Base-by-base conservation (phyloP, 768 basidiomycete genomes). In the Epithele typhae region DNA sequence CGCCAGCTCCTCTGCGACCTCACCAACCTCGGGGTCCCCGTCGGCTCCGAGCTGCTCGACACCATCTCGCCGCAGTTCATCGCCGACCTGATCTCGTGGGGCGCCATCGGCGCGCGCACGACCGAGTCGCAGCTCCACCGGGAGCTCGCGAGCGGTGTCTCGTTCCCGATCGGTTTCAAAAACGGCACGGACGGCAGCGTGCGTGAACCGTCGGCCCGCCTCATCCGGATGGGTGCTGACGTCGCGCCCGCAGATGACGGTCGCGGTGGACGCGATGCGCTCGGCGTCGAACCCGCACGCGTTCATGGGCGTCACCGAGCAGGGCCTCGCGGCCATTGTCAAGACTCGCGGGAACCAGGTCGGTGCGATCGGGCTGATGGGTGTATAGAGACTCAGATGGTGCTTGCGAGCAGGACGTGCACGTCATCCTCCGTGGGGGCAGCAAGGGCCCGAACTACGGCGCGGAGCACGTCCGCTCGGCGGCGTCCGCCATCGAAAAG, bases 91-190 rank as follows among this genome's bases (percentile, higher is more conserved):
- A 81, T 83, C 51, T 87, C 85, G 44, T 95, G 92, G 92, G 92
- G 92, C 34, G 92, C 95, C 7, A 98, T 99, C 54, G 95, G 96
- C 21, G 96, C 96, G 1, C 79, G 96, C 43, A 98, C 96, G 1
- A 99, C 96, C 30, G 96, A 99, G 67, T 91, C 88, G 3, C 95
- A 98, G 67, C 81, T 99, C 7, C 96, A 98, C 62, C 84, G 96
- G 48, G 96, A 97, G 67, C 84, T 97, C 37, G 93, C 92, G 4
- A 92, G 88, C 3, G 95, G 94, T 60, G 85, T 90, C 21, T 96
- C 94, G 42, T 98, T 96, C 84, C 94, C 96, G 18, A 92, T 97
- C 54, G 91, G 92, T 8, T 99, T 99, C 83, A 99, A 99, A 69
- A 99, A 99, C 64, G 95, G 96, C 44, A 99, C 96, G 3, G 95